A percentile compares a stretch with the other conserved stretches of the same genome.
phyloP scores from a whole-genome alignment of 2,329 filamentous ascomycete genomes.

The Waltergamsia citrina region DNA sequence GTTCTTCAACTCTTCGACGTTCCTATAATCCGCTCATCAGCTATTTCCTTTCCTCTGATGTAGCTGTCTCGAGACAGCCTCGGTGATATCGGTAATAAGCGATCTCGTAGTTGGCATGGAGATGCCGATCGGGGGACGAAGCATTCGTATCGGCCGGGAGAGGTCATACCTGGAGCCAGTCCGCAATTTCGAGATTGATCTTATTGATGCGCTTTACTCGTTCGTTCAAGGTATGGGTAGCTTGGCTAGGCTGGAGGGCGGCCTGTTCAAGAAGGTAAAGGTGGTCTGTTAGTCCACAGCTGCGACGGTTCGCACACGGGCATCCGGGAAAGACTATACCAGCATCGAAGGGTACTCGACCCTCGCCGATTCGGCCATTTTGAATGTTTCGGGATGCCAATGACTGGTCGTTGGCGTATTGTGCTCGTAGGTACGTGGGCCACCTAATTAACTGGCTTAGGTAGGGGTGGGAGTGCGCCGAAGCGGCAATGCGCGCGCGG shows the following conservation, averaged over 20 bases:
- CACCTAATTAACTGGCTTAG: neutral
- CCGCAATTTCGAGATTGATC: constrained; percentile 84
- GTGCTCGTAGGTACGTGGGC: neutral
- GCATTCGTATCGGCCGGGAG: neutral
- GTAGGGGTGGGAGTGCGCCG: neutral
- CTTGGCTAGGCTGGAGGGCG: constrained; percentile 70
- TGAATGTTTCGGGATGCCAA: neutral
- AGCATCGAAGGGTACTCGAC: constrained; percentile 91
- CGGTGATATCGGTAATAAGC: neutral
- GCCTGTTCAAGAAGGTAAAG: constrained; percentile 42
- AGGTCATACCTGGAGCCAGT: constrained; percentile 80
- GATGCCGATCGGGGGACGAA: neutral
- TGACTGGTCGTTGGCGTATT: neutral
- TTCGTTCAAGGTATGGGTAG: constrained; percentile 73
- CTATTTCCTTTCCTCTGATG: neutral
- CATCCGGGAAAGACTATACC: constrained; percentile 51
- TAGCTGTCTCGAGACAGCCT: neutral
- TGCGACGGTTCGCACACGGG: neutral
- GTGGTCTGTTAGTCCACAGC: neutral
- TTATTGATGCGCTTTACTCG: constrained; percentile 79
- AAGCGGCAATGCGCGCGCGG: constrained; percentile 4
- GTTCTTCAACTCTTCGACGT: constrained; percentile 82
- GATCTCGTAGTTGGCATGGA: neutral
- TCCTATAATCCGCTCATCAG: constrained; percentile 49
- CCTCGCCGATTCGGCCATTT: constrained; percentile 69